phyloP scores from a whole-genome alignment of 2,329 filamentous ascomycete species.

The Trichophyton equinum region DNA sequence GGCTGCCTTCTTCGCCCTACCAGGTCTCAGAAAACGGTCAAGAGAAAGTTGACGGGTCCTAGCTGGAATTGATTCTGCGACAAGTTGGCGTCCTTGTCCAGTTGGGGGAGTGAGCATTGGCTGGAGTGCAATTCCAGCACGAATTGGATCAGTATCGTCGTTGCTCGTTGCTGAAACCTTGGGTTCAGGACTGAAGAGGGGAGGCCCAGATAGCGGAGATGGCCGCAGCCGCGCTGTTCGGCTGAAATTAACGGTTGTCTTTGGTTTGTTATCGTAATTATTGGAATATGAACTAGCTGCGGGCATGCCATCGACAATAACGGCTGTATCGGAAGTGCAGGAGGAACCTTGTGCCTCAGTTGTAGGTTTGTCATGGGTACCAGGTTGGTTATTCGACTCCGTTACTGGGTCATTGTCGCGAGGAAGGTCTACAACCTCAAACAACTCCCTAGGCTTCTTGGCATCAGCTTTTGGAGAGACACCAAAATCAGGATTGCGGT shows the following conservation, averaged over 20 bases:
- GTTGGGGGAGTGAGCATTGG: neutral
- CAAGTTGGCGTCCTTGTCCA: neutral
- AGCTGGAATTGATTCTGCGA: neutral
- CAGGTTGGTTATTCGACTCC: neutral
- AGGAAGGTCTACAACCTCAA: neutral
- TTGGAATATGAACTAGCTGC: too few species aligned
- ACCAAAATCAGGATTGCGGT: neutral
- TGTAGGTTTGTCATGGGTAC: neutral
- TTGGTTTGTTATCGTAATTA: neutral
- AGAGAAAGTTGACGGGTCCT: slow-evolving; percentile 6
- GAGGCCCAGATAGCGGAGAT: slow-evolving; percentile 1
- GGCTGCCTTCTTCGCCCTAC: slow-evolving; percentile 6
- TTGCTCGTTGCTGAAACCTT: neutral
- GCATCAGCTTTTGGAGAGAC: neutral
- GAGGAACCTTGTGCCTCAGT: neutral
- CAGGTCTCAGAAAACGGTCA: slow-evolving; percentile 8
- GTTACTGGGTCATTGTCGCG: neutral
- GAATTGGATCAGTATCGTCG: neutral
- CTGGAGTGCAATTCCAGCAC: neutral
- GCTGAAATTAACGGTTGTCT: neutral
- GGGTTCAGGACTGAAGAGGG: neutral
- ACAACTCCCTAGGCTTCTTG: neutral
- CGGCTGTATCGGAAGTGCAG: neutral
- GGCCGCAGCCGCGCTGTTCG: neutral
- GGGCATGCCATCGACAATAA: neutral